These are phyloP conservation scores for Blastocystis sp. DNA, from an alignment of 352 stramenopile species.

Conservation along the genomic window DNA sequence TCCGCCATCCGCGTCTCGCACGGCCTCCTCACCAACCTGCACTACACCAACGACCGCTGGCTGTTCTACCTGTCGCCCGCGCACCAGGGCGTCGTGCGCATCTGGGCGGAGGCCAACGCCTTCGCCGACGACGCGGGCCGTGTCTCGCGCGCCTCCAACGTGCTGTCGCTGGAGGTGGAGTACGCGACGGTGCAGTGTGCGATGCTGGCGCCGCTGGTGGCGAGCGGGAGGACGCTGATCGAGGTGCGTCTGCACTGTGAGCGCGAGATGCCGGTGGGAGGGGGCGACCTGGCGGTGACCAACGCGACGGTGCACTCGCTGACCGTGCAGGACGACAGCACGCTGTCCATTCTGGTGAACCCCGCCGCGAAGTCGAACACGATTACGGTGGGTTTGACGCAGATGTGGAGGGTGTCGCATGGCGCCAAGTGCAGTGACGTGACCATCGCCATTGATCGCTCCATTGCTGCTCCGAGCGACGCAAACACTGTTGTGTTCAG, in stretches of 20 bases:
- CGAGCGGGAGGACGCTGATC: not conserved
- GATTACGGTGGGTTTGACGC: constrained; percentile 13
- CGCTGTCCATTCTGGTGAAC: not conserved
- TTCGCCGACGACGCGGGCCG: constrained; percentile 32
- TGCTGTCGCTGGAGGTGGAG: not conserved
- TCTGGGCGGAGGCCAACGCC: constrained; percentile 1
- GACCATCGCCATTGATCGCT: not conserved
- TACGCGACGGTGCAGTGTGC: not conserved
- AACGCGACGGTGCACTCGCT: constrained; percentile 15
- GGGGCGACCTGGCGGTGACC: not conserved
- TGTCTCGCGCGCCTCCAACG: not conserved
- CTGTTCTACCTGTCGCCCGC: constrained; percentile 9
- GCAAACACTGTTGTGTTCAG: not conserved
- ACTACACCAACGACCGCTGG: not conserved
- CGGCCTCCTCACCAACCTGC: not conserved
- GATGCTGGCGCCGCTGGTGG: not conserved
- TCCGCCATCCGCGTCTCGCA: constrained; percentile 9
- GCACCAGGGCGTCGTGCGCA: constrained; percentile 4
- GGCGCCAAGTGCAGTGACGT: not conserved
- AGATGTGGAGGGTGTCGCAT: not conserved
- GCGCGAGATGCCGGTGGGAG: not conserved
- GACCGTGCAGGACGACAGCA: not conserved
- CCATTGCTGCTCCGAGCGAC: not conserved
- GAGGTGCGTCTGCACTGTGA: constrained; percentile 30
- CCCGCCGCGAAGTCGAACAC: not conserved